These are phyloP conservation scores for Dothidotthia symphoricarpi DNA, from an alignment of 2,329 filamentous ascomycete species.

Conservation along the genomic window DNA sequence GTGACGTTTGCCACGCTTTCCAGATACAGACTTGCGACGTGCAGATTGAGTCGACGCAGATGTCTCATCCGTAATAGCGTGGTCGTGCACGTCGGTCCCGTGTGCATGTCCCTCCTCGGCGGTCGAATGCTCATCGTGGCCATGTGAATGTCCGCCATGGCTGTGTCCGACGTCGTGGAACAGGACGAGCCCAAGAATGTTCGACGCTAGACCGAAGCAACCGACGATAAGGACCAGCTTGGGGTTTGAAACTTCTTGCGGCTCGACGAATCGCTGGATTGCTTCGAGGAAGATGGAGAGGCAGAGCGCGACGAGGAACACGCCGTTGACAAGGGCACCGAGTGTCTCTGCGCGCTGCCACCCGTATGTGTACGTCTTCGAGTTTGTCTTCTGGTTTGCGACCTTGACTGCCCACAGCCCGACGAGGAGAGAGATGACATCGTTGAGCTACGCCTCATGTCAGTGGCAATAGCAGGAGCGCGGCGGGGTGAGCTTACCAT, in stretches of 20 bases:
- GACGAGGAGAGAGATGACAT: conserved; percentile 90
- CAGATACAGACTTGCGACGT: conserved; percentile 27
- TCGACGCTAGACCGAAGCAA: conserved; percentile 79
- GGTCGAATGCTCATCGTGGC: conserved; percentile 44
- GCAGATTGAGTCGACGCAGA: conserved; percentile 22
- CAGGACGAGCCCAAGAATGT: conserved; percentile 82
- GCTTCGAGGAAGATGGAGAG: conserved; percentile 96
- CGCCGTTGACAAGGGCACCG: conserved; percentile 93
- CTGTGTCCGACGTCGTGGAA: conserved; percentile 91
- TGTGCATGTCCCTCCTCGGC: conserved; percentile 54
- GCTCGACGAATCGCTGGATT: conserved; percentile 85
- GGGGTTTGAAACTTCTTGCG: conserved; percentile 81
- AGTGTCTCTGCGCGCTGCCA: conserved; percentile 98
- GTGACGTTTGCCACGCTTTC: conserved; percentile 52
- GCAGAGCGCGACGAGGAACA: conserved; percentile 94
- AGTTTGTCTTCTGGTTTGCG: conserved; percentile 73
- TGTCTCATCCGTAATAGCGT: conserved; percentile 54
- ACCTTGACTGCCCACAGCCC: conserved; percentile 94
- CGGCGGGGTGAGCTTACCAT: conserved; percentile 62
- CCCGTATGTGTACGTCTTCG: conserved; percentile 95
- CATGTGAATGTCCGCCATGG: conserved; percentile 61
- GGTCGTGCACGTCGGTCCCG: conserved; percentile 46
- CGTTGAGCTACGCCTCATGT: conserved; percentile 67
- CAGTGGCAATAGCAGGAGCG: conserved; percentile 11
- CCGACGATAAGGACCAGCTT: conserved; percentile 88